phyloP scores from a whole-genome alignment of 2,329 filamentous ascomycete species.

The Monilinia polystroma region DNA sequence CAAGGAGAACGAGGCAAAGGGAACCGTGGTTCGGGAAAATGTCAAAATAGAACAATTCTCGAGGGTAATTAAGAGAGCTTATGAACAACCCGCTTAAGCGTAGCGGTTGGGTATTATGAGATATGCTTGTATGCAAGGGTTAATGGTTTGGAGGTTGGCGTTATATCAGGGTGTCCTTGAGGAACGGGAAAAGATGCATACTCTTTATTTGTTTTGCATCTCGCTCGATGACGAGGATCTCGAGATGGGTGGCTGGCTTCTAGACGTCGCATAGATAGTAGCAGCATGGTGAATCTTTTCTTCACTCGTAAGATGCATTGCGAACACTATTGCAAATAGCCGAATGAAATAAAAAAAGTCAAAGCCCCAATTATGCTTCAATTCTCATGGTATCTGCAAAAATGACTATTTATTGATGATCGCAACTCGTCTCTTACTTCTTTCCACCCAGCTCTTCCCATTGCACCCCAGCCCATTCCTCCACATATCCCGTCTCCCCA shows the following conservation, averaged over 20 bases:
- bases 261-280: slow-evolving; percentile 15
- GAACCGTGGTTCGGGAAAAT: slow-evolving; percentile 91
- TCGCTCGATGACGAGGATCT: slow-evolving; percentile 14
- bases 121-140: slow-evolving; percentile 20
- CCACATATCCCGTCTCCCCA: slow-evolving; percentile 68
- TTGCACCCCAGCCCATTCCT: slow-evolving; percentile 98
- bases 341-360: slow-evolving; percentile 15
- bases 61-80: slow-evolving; percentile 77
- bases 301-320: slow-evolving; percentile 1
- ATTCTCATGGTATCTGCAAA: slow-evolving; percentile 13
- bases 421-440: slow-evolving; percentile 19
- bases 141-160: slow-evolving; percentile 21
- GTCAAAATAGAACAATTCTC: slow-evolving; percentile 87
- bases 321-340: slow-evolving; percentile 15
- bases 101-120: slow-evolving; percentile 4
- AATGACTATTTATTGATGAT: slow-evolving; percentile 8
- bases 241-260: slow-evolving; percentile 18
- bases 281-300: slow-evolving; percentile 5
- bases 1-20: slow-evolving; percentile 96
- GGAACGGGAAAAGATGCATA: slow-evolving; percentile 18
- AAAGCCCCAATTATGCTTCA: slow-evolving; percentile 13
- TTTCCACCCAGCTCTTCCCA: slow-evolving; percentile 72
- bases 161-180: slow-evolving; percentile 21
- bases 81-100: slow-evolving; percentile 71
- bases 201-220: slow-evolving; percentile 12